These are phyloP conservation scores for Grosmannia serpens DNA, from an alignment of 2,329 filamentous ascomycete genomes.

Conservation along the genomic window DNA sequence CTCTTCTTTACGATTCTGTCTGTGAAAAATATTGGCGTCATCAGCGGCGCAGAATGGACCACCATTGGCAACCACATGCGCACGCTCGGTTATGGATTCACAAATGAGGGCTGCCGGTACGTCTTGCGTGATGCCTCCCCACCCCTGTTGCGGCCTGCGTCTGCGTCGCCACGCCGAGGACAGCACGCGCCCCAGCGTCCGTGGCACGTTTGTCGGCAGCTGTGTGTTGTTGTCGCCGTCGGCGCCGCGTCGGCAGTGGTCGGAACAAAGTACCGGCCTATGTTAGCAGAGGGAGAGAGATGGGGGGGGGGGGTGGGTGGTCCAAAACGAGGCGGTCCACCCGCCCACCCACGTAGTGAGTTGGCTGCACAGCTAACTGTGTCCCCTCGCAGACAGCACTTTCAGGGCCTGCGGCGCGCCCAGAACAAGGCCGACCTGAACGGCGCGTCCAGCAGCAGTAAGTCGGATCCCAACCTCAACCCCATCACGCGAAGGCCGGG, in stretches of 20 bases:
- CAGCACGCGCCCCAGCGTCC: neutral
- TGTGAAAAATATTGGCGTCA: conserved; percentile 51
- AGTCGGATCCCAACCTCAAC: conserved; percentile 39
- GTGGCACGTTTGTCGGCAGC: neutral
- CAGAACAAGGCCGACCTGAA: conserved; percentile 40
- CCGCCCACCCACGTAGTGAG: neutral
- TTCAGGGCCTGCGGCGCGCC: conserved; percentile 44
- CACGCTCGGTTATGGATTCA: conserved; percentile 47
- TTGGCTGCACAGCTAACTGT: neutral
- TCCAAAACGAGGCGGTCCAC: neutral
- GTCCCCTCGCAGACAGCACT: conserved; percentile 39
- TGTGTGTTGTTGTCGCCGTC: neutral
- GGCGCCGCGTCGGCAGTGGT: neutral
- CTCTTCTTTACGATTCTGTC: conserved; percentile 52
- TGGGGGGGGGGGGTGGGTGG: neutral
- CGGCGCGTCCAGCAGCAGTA: conserved; percentile 17
- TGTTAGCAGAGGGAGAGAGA: conserved; percentile 1
- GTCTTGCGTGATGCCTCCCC: conserved; percentile 13
- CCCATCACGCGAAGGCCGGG: conserved; percentile 50
- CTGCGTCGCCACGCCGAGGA: neutral
- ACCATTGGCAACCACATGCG: conserved; percentile 52
- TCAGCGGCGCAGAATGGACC: conserved; percentile 51
- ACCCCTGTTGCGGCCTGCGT: neutral
- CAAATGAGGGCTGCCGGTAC: conserved; percentile 53
- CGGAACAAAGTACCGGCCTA: conserved; percentile 3